Evolutionary conservation across 805 yeast species (phyloP), one percentile per base, ranked within the genome.

Genomic region (Ogataea neopini): DNA sequence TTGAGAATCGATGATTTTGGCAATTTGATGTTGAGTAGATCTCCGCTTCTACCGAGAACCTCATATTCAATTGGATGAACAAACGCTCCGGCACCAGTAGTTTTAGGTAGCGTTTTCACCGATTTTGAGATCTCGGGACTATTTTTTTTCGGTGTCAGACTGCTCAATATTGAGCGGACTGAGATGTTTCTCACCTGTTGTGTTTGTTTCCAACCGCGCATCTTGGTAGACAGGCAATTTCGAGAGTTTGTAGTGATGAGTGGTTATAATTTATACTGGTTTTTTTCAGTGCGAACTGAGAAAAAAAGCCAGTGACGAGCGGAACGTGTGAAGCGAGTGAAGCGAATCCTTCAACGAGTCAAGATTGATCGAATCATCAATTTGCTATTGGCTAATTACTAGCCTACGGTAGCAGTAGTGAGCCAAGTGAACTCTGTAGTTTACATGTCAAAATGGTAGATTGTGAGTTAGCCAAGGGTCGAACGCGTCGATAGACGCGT

Each of bases 31-130:
- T 70, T 74, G 41, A 77, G 59, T 34, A 77, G 49, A 44, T 69
- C 63, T 18, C 65, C 57, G 4, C 72, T 67, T 11, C 50, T 44
- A 2, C 80, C 81, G 11, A 75, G 50, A 3, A 76, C 70, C 33
- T 65, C 66, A 53, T 73, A 76, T 9, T 56, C 48, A 3, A 76
- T 74, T 7, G 75, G 63, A 48, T 73, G 77, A 20, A 68, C 66
- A 53, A 74, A 75, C 7, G 79, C 77, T 1, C 78, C 80, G 14
- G 57, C 59, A 0, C 77, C 79, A 0, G 79, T 71, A 3, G 67
- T 68, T n/a, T 54, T 57, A 1, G 77, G 74, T 11, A 64, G 40
- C 37, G 62, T 39, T 23, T 56, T 55, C 18, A 58, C 34, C 2
- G 67, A 62, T 36, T 51, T 44, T 10, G 54, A 48, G n/a, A 51